Base-by-base conservation (phyloP, 192 early-diverging fungal genomes). In the Coemansia sp. region DNA sequence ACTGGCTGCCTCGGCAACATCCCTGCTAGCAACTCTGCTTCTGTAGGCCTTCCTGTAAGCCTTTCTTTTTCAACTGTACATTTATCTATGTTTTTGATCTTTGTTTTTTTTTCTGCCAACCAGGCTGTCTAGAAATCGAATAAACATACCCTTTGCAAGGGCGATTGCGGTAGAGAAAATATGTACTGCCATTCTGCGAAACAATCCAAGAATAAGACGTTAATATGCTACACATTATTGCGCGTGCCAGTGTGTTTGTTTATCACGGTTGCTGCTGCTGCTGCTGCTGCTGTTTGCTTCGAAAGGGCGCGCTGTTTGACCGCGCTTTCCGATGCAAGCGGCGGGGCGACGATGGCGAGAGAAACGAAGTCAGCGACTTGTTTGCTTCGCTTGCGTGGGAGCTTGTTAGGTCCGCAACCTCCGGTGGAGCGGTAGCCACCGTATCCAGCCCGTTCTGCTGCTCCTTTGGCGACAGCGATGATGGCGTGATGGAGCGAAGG, bases 401-500 rank as follows among this genome's bases (percentile, higher is more conserved):
- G 44, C 55, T 42, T 5, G 43, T 22, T 67, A 57, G 6, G 11
- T 53, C 5, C 7, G 6, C 50, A 13, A 53, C 57, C 57, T 48
- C 56, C 11, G 40, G 43, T 37, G 58, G 57, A 20, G 46, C 63
- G 9, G 44, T 53, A 22, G 50, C 17, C 50, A 53, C 50, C 6
- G 50, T 53, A 53, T 53, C 50, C 50, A 53, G 50, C 5, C 20
- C 19, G 11, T 49, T 12, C 48, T 53, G 17, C 20, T 53, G 50
- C 20, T 53, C 61, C 38, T 62, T 45, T 22, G 42, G 19, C 61
- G 61, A 46, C 42, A 58, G 14, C 43, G 61, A 22, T 16, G 70
- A 74, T 41, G 68, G 54, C 11, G 71, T 49, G 16, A 44, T 61
- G 0, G 71, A 71, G 16, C 79, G 70, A 57, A 82, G 76, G 20